Base-by-base conservation (phyloP, 202 grass and related monocot genomes). In the Schoenoplectus triqueter region DNA sequence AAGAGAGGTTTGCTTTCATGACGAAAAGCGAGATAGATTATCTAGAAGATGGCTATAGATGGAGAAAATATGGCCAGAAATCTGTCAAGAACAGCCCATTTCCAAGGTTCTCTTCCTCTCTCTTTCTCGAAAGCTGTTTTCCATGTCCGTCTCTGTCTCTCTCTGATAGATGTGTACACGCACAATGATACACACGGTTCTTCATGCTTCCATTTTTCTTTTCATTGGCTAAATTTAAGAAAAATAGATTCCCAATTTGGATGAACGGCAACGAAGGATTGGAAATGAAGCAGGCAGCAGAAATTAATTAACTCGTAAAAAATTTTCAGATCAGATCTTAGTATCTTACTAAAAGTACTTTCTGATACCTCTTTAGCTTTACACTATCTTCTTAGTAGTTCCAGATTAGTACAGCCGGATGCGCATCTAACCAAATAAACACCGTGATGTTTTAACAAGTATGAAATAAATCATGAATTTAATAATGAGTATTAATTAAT, bases 51-150 rank as follows among this genome's bases (percentile, higher is more conserved):
- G 91, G 91, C 0, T 94, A 94, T 72, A 87, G 92, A 14, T 94
- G 92, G 92, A 71, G 92, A 18, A 94, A 94, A 78, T 94, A 94
- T 18, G 92, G 92, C 0, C 92, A 94, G 84, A 94, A 94, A 72
- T 88, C 92, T 59, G 92, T 94, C 67, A 94, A 94, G 84, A 94
- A 94, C 81, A 94, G 92, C 65, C 90, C 92, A 18, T 94, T 87
- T 52, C 92, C 92, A 1, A 92, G 91, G 91, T 93, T 17, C 31
- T 31, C 31, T 31, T 31, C 31, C 18, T 31, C 18, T 67, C 17
- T 46, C 46, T 5, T 3, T 48, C 6, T 48, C 46, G 6, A 48
- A 31, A 31, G 31, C 31, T 31, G 31, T 31, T 31, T 31, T 31
- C 31, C 31, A 31, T 31, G 31, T 31, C 31, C 31, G 31, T 31